Evolutionary conservation across 495 filamentous ascomycete species (phyloP), one percentile per base, ranked within the genome.

Genomic region (Daldinia bambusicola): DNA sequence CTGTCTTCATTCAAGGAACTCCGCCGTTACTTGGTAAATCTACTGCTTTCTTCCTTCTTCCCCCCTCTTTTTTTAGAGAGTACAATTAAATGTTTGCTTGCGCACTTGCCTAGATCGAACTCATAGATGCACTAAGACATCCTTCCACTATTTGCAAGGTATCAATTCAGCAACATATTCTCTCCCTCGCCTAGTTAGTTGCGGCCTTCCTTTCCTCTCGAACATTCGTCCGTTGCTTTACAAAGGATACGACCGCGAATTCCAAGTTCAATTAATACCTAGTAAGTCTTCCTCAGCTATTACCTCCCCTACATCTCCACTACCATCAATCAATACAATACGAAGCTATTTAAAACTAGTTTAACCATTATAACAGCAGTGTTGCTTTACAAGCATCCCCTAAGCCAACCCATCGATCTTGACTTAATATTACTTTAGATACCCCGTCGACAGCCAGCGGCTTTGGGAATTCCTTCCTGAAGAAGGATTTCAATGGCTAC

Each of bases 401-500:
- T 6, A 6, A 43, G 16, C 40, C n/a, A 7, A 18, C n/a, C n/a
- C 0, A 16, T 6, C 5, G 16, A 43, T 1, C 9, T 43, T n/a
- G 40, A 20, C 18, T 20, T 8, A 7, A 7, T 20, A 45, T 45
- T 45, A 1, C 41, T 45, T 0, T 45, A 14, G 4, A 45, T 16
- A 45, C 7, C 41, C 7, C 18, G 7, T 20, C 16, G 6, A 45
- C 16, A n/a, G 6, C 7, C 14, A 10, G 10, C 1, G 0, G 4
- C 43, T 48, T 4, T 4, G 9, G 18, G 43, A 4, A 22, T 12
- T 32, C 18, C 50, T 64, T 10, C 61, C 61, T 9, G 1, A n/a
- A 1, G 61, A 26, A 6, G 61, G 61, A 4, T 64, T 64, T 38
- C 4, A 32, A 18, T 63, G 61, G 61, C 0, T 9, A 6, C 4